A percentile compares a stretch with the other conserved stretches of the same genome.
Evolutionary conservation across 2,329 filamentous ascomycete species (phyloP).

Genomic region (Geoglossum cookeanum): DNA sequence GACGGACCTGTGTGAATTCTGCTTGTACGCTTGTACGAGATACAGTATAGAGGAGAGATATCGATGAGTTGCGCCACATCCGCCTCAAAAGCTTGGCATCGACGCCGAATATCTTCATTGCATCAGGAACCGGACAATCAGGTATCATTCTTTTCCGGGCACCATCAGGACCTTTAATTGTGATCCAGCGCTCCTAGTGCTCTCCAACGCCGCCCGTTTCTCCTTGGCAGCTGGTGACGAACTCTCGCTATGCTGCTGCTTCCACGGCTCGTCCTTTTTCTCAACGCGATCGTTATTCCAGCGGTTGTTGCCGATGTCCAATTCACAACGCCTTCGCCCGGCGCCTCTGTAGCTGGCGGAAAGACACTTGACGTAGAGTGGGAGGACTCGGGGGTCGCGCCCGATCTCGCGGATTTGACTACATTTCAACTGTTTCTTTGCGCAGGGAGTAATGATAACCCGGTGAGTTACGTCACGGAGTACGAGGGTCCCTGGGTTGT

Average conservation of each 20-base stretch:
- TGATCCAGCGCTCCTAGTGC: not conserved
- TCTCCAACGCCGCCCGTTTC: not conserved
- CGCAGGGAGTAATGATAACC: conserved; percentile 35
- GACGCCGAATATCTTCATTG: too few relatives aligned
- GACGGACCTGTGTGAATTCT: too few relatives aligned
- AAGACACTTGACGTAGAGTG: conserved; percentile 34
- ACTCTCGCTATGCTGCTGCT: conserved; percentile 1
- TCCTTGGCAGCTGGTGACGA: not conserved
- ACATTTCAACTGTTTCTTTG: conserved; percentile 40
- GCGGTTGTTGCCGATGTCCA: conserved; percentile 31
- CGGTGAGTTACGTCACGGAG: not conserved
- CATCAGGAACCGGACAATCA: not conserved
- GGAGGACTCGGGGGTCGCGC: conserved; percentile 33
- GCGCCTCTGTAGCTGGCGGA: conserved; percentile 29
- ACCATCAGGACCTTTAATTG: not conserved
- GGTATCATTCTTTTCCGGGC: not conserved
- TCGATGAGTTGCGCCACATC: too few relatives aligned
- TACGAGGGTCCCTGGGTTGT: not conserved
- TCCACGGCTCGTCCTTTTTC: not conserved
- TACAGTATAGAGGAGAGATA: too few relatives aligned
- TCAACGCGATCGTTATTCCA: conserved; percentile 20
- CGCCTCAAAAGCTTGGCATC: too few relatives aligned
- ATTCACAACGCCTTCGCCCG: conserved; percentile 34
- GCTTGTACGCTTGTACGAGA: too few relatives aligned
- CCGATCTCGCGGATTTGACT: conserved; percentile 29